These are phyloP conservation scores for Laetiporus sulphureus DNA, from an alignment of 1,284 basidiomycete species.

Conservation along the genomic window DNA sequence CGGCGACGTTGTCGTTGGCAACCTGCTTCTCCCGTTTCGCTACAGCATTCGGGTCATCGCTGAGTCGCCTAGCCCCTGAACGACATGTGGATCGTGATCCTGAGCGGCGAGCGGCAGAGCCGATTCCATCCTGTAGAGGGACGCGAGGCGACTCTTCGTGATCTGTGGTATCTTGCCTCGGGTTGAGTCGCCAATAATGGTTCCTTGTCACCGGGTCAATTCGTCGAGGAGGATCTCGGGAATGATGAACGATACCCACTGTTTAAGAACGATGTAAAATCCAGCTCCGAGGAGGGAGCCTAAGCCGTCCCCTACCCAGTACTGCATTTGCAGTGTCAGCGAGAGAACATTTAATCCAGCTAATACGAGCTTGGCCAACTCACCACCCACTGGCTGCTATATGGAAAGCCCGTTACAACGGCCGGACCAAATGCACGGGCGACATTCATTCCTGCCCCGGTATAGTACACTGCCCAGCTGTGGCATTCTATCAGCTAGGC, in stretches of 20 bases:
- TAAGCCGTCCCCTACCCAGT: constrained; percentile 58
- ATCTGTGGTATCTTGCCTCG: constrained; percentile 41
- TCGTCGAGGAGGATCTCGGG: not conserved
- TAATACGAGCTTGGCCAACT: constrained; percentile 18
- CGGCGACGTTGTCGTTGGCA: no score
- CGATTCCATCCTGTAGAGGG: constrained; percentile 23
- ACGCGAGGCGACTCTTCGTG: constrained; percentile 32
- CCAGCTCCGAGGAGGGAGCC: constrained; percentile 51
- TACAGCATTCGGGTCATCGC: no score
- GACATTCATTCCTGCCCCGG: constrained; percentile 61
- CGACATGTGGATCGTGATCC: no score
- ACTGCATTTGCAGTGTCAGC: no score
- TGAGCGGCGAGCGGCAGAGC: no score
- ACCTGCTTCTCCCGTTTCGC: no score
- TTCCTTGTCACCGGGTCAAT: not conserved
- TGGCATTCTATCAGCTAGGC: not conserved
- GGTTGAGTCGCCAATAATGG: constrained; percentile 49
- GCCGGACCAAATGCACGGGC: constrained; percentile 75
- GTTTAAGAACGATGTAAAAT: constrained; percentile 53
- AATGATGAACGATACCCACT: constrained; percentile 30
- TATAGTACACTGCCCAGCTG: constrained; percentile 43
- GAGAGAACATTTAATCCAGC: not conserved
- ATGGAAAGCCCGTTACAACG: constrained; percentile 53
- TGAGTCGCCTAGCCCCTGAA: no score
- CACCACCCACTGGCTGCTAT: constrained; percentile 56